Percentiles rank a stretch among this genome's conserved stretches.
These are phyloP conservation scores for Zygosaccharomyces sapae DNA, from an alignment of 1,139 yeast species.

Conservation along the genomic window DNA sequence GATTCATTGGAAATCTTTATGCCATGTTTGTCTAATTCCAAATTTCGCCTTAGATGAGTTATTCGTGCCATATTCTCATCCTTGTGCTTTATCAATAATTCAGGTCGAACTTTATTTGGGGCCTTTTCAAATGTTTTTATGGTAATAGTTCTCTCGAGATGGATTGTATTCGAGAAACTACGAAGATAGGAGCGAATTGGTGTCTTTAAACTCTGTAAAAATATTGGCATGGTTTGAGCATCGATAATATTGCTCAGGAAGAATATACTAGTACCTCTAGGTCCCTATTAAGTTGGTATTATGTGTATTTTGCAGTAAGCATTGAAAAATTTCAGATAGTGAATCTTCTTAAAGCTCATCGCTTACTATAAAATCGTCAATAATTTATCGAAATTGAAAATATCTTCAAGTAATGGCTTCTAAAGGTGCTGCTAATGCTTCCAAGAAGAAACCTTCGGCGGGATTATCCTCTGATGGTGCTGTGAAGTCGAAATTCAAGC, in stretches of 20 bases:
- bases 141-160: neutral
- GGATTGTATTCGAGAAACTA: neutral
- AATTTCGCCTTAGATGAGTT: slow-evolving; percentile 1
- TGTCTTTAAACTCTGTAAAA: neutral
- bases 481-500: slow-evolving; percentile 36
- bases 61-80: slow-evolving; percentile 10
- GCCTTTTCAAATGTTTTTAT: neutral
- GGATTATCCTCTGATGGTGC: slow-evolving; percentile 19
- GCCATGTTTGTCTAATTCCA: slow-evolving; percentile 12
- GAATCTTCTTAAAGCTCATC: slow-evolving; percentile 1
- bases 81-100: slow-evolving; percentile 8
- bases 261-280: neutral
- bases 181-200: neutral
- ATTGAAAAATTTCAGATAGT: slow-evolving; percentile 2
- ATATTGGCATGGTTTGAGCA: neutral
- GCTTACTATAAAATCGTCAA: neutral
- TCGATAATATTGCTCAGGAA: neutral
- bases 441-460: slow-evolving; percentile 31
- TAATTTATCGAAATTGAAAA: neutral
- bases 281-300: neutral
- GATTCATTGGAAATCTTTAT: slow-evolving; percentile 9
- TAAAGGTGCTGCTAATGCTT: slow-evolving; percentile 24
- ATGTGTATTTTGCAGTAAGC: neutral
- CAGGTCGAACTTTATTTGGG: slow-evolving; percentile 1
- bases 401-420: slow-evolving; percentile 26